Base-by-base conservation (phyloP, 495 filamentous ascomycete genomes). In the Xylaria acuta region DNA sequence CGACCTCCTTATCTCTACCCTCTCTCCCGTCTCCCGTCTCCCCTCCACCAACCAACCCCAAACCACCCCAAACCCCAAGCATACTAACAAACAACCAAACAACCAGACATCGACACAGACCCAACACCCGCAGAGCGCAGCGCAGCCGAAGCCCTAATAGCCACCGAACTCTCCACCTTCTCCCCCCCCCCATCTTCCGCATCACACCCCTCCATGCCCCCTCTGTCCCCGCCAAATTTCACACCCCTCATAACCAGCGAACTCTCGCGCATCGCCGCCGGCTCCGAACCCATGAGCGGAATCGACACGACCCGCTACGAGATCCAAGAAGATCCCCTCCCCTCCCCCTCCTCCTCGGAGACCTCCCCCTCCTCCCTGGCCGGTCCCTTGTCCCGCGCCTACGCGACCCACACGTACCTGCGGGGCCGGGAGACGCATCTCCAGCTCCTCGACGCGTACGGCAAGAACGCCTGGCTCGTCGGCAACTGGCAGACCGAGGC, bases 391-490 rank as follows among this genome's bases (percentile, higher is more conserved):
- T 45, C 74, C 3, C 80, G 81, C 53, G 88, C 93, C 56, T 93
- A 94, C 84, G 85, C 88, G 0, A 85, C 88, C 8, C 88, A 88
- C 60, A 84, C 87, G 0, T 93, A 97, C 81, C 84, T 97, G 16
- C 78, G 85, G 1, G 81, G 83, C 25, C 90, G 94, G 5, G 85
- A 88, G 34, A 83, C 89, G 36, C 92, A 97, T 77, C 87, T 97
- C 27, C 83, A 86, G 5, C 86, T 96, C 12, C 88, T 98, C 12
- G 93, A 95, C 75, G 85, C 86, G 71, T 90, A 89, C 82, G 95
- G 94, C 76, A 94, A 92, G 84, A 97, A 97, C 82, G 92, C 92
- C 16, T 98, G 95, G 95, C 83, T 98, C 67, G 86, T 97, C 14
- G 90, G 89, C 8, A 98, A 98, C 81, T 86, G 88, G 71, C 89